phyloP scores from a whole-genome alignment of 2,329 filamentous ascomycete genomes.

The Pseudogymnoascus sp. region DNA sequence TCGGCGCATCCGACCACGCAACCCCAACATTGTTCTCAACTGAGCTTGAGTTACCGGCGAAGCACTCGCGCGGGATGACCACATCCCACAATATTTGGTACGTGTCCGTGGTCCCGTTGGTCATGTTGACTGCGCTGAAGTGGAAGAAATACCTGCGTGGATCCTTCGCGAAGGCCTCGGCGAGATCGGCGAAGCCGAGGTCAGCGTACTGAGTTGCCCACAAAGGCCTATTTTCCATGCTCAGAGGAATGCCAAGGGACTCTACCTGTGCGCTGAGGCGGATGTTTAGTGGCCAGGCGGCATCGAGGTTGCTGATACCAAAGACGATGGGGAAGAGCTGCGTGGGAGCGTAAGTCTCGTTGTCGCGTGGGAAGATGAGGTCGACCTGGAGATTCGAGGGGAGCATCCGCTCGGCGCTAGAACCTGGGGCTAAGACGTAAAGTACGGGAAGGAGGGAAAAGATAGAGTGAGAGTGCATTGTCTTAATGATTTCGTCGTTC shows the following conservation, averaged over 20 bases:
- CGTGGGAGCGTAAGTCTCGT: conserved; percentile 26
- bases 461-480: too few species aligned
- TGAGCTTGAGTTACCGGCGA: not conserved
- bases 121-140: not conserved
- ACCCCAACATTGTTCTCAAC: too few species aligned
- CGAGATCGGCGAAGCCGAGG: too few species aligned
- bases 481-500: too few species aligned
- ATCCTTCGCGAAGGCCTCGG: too few species aligned
- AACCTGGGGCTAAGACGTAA: too few species aligned
- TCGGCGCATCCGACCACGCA: too few species aligned
- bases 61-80: not conserved
- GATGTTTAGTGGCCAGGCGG: not conserved
- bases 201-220: too few species aligned
- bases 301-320: conserved; percentile 21
- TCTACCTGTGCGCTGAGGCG: not conserved
- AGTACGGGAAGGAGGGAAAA: too few species aligned
- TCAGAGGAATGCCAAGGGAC: too few species aligned
- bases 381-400: conserved; percentile 17
- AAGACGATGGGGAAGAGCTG: conserved; percentile 25
- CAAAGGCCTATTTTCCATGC: too few species aligned
- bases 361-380: conserved; percentile 26
- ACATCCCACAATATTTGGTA: not conserved
- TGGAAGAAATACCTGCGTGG: not conserved
- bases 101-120: not conserved
- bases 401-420: not conserved